Conservation (phyloP, 495 filamentous ascomycete genomes). For the Darksidea phi region DNA sequence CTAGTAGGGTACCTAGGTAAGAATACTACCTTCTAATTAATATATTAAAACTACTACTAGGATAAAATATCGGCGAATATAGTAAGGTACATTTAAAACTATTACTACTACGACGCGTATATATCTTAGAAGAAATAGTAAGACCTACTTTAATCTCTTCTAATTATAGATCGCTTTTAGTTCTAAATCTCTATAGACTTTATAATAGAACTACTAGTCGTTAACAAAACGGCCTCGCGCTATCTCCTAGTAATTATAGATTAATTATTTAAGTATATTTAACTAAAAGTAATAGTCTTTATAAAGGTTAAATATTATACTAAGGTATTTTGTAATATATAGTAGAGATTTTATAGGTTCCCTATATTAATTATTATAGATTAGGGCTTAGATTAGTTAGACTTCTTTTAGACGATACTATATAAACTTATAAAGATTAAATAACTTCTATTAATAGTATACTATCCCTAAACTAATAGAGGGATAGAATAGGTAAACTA, state of each 20-base stretch:
- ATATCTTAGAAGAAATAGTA: background rate
- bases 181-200: no score
- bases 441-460: background rate
- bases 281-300: background rate
- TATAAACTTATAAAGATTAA: background rate
- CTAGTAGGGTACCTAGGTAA: no score
- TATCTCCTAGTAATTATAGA: conserved; percentile 1
- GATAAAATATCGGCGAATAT: background rate
- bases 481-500: background rate
- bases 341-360: background rate
- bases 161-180: no score
- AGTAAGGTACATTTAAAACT: conserved; percentile 1
- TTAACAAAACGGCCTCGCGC: no score
- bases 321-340: background rate
- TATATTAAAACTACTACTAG: background rate
- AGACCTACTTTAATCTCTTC: background rate
- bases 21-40: background rate
- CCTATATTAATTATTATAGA: background rate
- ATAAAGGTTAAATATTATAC: conserved; percentile 3
- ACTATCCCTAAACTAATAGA: background rate
- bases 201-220: background rate
- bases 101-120: conserved; percentile 1
- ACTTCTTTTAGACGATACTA: background rate
- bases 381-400: conserved; percentile 1
- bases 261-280: background rate